Percentiles rank a stretch among this genome's conserved stretches.
These are phyloP conservation scores for Syncephalastrum contaminatum DNA, from an alignment of 371 early-diverging fungal genomes.

Conservation along the genomic window DNA sequence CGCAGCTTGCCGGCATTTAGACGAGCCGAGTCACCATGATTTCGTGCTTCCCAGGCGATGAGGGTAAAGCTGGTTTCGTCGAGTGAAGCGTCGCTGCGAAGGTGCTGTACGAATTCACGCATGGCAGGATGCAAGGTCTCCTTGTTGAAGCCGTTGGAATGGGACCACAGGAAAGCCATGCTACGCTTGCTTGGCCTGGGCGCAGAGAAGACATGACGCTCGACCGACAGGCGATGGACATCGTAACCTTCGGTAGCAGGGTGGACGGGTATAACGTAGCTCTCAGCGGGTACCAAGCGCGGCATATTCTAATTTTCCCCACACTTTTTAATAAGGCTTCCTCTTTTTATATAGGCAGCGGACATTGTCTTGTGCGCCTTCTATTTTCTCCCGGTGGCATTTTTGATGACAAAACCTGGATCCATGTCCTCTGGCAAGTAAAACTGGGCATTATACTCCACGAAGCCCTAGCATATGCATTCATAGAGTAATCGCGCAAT, in stretches of 20 bases:
- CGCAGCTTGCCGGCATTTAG: constrained; percentile 24
- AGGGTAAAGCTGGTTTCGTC: constrained; percentile 22
- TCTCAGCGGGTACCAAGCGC: constrained; percentile 10
- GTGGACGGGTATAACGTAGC: constrained; percentile 22
- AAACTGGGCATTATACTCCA: no score
- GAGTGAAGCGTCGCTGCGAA: constrained; percentile 13
- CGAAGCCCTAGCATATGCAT: no score
- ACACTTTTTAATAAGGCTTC: no score
- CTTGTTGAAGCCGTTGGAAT: constrained; percentile 45
- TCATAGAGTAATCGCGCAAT: no score
- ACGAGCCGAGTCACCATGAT: constrained; percentile 47
- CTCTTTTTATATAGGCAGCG: no score
- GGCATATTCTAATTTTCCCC: constrained; percentile 8
- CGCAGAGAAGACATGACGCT: constrained; percentile 30
- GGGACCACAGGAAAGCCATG: constrained; percentile 30
- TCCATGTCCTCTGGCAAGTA: no score
- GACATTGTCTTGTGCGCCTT: no score
- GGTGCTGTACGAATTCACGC: constrained; percentile 14
- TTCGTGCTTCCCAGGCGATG: constrained; percentile 41
- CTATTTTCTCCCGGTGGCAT: no score
- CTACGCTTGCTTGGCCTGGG: constrained; percentile 5
- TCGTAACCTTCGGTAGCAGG: constrained; percentile 25
- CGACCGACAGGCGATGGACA: constrained; percentile 25
- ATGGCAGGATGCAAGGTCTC: constrained; percentile 41
- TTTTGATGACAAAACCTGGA: no score